Base-by-base conservation (phyloP, 345 rosid genomes). In the Balakata baccata region DNA sequence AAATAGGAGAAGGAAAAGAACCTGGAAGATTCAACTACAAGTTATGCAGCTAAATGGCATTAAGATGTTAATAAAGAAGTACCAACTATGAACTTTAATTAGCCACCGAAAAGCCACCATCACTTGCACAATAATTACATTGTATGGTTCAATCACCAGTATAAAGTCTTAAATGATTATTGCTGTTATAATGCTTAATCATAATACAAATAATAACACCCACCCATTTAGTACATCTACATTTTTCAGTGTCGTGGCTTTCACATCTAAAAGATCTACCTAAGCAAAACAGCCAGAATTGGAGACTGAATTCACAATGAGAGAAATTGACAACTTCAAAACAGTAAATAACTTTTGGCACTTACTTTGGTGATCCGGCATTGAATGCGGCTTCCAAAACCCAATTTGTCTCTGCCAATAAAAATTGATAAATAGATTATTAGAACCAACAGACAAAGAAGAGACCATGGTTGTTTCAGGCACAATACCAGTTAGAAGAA, bases 371-470 rank as follows among this genome's bases (percentile, higher is more conserved):
- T 81, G 83, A 75, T 87, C 90, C 39, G 85, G 77, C 81, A 81
- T 70, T 60, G 62, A 53, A 80, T 89, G 84, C 10, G 80, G 71
- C 84, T 88, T 89, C 83, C 85, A 77, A 74, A 87, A 87, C 70
- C 88, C 92, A 85, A 80, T 69, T 84, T 89, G 90, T 78, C 85
- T 87, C 97, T 91, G 94, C 79, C 71, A 85, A 76, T 17, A 75
- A 67, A 81, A 74, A 49, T 67, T 45, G 59, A 79, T 23, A 66
- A 22, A 68, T 52, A 47, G 61, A 57, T 82, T 71, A 77, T 53
- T 69, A 68, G 47, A 61, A 64, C 67, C 63, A 73, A 68, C 62
- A 68, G 11, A 58, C 25, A 69, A 64, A 69, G 64, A 72, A 46
- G 38, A 64, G 11, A 75, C 9, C 20, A 39, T 56, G n/a, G 41